Percentiles rank a stretch among this genome's conserved stretches.
These are phyloP conservation scores for Pneumocystis murina DNA, from an alignment of 1,139 yeast genomes.

Conservation along the genomic window DNA sequence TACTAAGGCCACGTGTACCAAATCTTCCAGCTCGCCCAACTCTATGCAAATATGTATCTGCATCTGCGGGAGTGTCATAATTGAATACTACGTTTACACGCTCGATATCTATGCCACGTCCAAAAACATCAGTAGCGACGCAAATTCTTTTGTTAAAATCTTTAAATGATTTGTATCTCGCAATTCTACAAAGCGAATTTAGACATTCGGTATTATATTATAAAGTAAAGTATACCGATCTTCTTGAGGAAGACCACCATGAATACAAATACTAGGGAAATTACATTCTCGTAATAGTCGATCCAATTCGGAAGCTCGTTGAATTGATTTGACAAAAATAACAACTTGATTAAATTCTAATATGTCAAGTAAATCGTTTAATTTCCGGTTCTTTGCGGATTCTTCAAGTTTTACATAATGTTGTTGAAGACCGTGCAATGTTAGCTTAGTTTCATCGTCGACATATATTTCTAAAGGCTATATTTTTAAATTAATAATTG, in stretches of 20 bases:
- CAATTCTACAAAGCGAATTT: constrained; percentile 31
- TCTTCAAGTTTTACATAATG: constrained; percentile 81
- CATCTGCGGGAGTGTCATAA: constrained; percentile 53
- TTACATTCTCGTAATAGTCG: constrained; percentile 79
- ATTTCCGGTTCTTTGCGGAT: constrained; percentile 83
- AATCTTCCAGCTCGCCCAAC: constrained; percentile 99
- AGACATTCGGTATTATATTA: constrained; percentile 15
- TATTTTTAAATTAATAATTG: neutral
- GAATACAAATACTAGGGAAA: constrained; percentile 96
- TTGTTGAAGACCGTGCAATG: constrained; percentile 96
- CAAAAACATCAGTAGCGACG: constrained; percentile 95
- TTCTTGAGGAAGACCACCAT: constrained; percentile 90
- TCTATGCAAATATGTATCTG: constrained; percentile 96
- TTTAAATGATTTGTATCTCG: constrained; percentile 87
- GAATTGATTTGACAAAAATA: constrained; percentile 83
- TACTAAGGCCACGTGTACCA: constrained; percentile 84
- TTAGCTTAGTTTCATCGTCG: constrained; percentile 93
- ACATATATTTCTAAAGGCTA: constrained; percentile 86
- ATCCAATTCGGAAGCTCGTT: constrained; percentile 85
- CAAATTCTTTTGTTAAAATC: constrained; percentile 98
- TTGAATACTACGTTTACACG: constrained; percentile 95
- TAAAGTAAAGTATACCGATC: constrained; percentile 38
- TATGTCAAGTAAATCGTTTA: constrained; percentile 82
- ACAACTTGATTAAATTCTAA: constrained; percentile 97
- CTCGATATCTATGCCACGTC: constrained; percentile 98